A percentile compares a stretch with the other conserved stretches of the same genome.
Conservation (phyloP, 2,329 filamentous ascomycete genomes). For the Acarospora socialis region DNA sequence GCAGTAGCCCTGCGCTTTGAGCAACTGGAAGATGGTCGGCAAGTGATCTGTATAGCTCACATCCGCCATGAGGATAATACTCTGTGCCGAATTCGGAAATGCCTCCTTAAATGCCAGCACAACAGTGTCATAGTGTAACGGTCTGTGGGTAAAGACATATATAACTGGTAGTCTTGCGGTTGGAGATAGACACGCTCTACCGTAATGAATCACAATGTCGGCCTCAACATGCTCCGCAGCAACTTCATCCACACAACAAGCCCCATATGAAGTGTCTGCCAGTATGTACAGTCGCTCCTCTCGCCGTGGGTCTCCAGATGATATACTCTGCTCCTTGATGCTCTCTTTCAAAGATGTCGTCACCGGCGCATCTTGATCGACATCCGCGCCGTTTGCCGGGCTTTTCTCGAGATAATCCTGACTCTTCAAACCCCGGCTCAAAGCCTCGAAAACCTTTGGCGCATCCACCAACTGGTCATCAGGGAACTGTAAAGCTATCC, state of each 20-base stretch:
- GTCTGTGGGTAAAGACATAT: slow-evolving; percentile 71
- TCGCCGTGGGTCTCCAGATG: slow-evolving; percentile 15
- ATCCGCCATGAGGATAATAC: slow-evolving; percentile 74
- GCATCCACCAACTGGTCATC: slow-evolving; percentile 85
- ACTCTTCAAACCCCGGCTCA: slow-evolving; percentile 38
- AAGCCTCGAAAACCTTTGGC: slow-evolving; percentile 57
- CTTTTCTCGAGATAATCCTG: slow-evolving; percentile 1
- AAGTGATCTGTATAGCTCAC: slow-evolving; percentile 74
- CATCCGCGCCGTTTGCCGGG: slow-evolving; percentile 6
- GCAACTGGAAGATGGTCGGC: slow-evolving; percentile 35
- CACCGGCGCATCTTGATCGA: slow-evolving; percentile 3
- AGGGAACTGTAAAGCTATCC: slow-evolving; percentile 87
- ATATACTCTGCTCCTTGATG: too few relatives aligned
- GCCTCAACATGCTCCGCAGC: slow-evolving; percentile 87
- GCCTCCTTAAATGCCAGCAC: slow-evolving; percentile 49
- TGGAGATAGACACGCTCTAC: slow-evolving; percentile 79
- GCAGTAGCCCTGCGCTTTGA: slow-evolving; percentile 53
- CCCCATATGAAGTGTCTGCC: slow-evolving; percentile 90
- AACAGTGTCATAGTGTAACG: slow-evolving; percentile 46
- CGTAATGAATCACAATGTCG: slow-evolving; percentile 88
- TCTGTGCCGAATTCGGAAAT: slow-evolving; percentile 49
- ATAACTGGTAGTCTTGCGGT: slow-evolving; percentile 77
- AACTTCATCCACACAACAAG: slow-evolving; percentile 94
- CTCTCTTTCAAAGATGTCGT: slow-evolving; percentile 1
- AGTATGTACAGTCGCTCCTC: slow-evolving; percentile 59